Conservation (phyloP, 2,329 filamentous ascomycete genomes). For the Fusarium coffeatum region DNA sequence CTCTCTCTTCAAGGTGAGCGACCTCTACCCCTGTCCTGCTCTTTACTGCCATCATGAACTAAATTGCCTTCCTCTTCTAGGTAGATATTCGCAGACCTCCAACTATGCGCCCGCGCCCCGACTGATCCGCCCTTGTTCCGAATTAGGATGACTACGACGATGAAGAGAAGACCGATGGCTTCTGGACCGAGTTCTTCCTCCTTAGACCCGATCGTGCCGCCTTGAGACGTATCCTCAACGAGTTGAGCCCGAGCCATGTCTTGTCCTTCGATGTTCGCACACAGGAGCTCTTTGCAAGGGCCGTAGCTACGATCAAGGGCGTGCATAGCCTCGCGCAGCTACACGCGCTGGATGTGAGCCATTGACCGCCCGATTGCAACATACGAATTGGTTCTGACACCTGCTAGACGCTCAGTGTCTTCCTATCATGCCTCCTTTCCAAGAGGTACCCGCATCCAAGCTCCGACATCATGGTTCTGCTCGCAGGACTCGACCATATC, state of each 20-base stretch:
- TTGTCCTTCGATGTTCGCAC: conserved; percentile 82
- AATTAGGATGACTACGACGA: conserved; percentile 72
- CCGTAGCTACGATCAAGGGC: conserved; percentile 75
- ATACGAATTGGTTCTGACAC: conserved; percentile 40
- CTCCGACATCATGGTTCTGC: conserved; percentile 90
- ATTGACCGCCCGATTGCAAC: conserved; percentile 49
- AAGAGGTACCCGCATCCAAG: conserved; percentile 97
- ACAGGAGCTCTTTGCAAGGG: conserved; percentile 80
- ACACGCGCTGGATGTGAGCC: conserved; percentile 85
- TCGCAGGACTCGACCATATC: conserved; percentile 89
- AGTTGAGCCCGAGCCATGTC: conserved; percentile 78
- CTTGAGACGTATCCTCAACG: conserved; percentile 75
- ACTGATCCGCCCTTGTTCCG: conserved; percentile 45
- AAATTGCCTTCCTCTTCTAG: conserved; percentile 38
- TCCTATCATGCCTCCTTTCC: conserved; percentile 81
- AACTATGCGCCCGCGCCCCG: conserved; percentile 36
- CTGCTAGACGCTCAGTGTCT: conserved; percentile 83
- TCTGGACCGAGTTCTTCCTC: conserved; percentile 97
- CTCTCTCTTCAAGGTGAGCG: conserved; percentile 76
- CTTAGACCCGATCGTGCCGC: conserved; percentile 80
- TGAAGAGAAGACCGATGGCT: conserved; percentile 82
- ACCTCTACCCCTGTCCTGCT: conserved; percentile 18
- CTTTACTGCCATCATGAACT: conserved; percentile 30
- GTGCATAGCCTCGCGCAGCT: conserved; percentile 72
- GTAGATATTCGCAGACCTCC: conserved; percentile 42